A percentile compares a stretch with the other conserved stretches of the same genome.
Conservation (phyloP, 1,284 basidiomycete species). For the Melampsora americana region DNA sequence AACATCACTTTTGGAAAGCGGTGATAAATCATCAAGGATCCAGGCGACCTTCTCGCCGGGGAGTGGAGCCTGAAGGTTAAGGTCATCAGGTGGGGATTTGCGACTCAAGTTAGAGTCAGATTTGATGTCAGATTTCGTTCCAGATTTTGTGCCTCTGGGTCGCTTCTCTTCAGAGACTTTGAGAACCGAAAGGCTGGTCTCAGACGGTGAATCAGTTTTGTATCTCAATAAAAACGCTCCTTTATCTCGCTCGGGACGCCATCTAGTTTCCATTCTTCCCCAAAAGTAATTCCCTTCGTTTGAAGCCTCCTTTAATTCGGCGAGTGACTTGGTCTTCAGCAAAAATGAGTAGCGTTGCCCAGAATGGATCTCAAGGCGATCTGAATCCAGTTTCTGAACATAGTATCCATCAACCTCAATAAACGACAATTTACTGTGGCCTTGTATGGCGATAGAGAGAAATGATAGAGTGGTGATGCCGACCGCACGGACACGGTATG, state of each 20-base stretch:
- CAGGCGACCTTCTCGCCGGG: slow-evolving; percentile 25
- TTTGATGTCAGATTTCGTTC: no score
- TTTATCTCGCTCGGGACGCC: slow-evolving; percentile 22
- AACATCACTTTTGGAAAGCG: slow-evolving; percentile 7
- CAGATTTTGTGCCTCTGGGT: no score
- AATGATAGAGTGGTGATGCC: slow-evolving; percentile 34
- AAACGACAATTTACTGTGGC: slow-evolving; percentile 11
- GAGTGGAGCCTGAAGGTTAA: slow-evolving; percentile 2
- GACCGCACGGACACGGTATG: slow-evolving; percentile 31
- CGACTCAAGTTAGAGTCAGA: no score
- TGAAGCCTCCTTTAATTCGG: slow-evolving; percentile 3
- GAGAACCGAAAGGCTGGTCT: neutral
- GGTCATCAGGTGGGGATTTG: neutral
- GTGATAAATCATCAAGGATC: slow-evolving; percentile 20
- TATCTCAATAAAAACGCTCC: slow-evolving; percentile 39
- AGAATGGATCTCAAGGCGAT: slow-evolving; percentile 26
- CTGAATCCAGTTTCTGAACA: slow-evolving; percentile 1
- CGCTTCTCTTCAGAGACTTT: neutral
- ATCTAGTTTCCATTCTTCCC: slow-evolving; percentile 34
- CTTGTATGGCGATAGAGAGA: slow-evolving; percentile 38
- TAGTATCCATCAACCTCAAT: slow-evolving; percentile 41
- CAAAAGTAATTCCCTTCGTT: slow-evolving; percentile 17
- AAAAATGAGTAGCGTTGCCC: slow-evolving; percentile 43
- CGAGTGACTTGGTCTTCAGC: slow-evolving; percentile 34
- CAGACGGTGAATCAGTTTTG: slow-evolving; percentile 1